Base-by-base conservation (phyloP, 129 eudicot species). In the Kitagawia praeruptora region DNA sequence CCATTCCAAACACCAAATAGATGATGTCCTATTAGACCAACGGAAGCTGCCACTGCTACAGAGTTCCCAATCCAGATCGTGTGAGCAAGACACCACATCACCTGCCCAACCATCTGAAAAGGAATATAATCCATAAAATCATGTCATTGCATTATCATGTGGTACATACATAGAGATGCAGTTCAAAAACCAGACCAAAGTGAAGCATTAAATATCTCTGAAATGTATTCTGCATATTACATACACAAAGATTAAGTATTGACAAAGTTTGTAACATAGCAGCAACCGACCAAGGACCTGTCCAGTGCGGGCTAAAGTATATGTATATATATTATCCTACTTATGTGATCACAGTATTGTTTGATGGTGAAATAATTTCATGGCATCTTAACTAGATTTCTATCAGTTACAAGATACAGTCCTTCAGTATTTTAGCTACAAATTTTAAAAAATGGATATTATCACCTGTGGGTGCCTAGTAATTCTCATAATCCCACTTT, bases 381-480 rank as follows among this genome's bases (percentile, higher is more conserved):
- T 63, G 70, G n/a, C 37, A 63, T 63, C 31, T 63, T 10, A 54
- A 51, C 70, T 27, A 25, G 37, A n/a, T 61, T 61, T 72, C 76
- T 73, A 8, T 27, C 4, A 23, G 13, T 23, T 74, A n/a, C 21
- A 74, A 74, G 58, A 45, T 25, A 23, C 66, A 23, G 15, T 58
- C 3, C n/a, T 5, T 41, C 12, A 10, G 51, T n/a, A 74, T 25
- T 31, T 46, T 18, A 45, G 46, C 44, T 21, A 18, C 11, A 4
- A 67, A 67, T 16, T 0, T 2, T 31, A 45, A 74, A 46, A 5
- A 18, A 27, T 25, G 6, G 75, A 83, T 61, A 3, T 4, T n/a
- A 27, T 84, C 61, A 95, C 99, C 99, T 96, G 99, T 75, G 99
- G 99, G 74, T 96, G 99, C 86, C 99, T 88, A 34, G 99, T 96